phyloP scores from a whole-genome alignment of 2,329 filamentous ascomycete genomes.

The Nemania serpens region DNA sequence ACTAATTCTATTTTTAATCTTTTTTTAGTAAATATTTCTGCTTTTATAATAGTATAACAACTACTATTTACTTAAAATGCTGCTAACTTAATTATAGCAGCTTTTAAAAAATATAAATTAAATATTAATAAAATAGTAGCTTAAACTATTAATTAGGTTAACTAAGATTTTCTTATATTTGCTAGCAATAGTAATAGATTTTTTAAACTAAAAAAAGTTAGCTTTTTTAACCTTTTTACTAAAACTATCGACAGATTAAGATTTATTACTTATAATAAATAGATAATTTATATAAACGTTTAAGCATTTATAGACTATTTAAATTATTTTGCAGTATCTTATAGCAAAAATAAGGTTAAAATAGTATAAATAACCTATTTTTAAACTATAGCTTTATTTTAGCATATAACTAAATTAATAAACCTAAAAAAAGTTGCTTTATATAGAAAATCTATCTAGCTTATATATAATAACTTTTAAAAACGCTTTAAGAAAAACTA shows the following conservation, averaged over 20 bases:
- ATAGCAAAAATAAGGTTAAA: not conserved
- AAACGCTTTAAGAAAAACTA: too few species aligned
- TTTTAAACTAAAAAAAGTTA: not conserved
- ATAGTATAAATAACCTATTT: not conserved
- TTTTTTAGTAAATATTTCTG: too few species aligned
- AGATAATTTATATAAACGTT: not conserved
- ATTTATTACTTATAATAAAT: not conserved
- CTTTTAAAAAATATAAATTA: not conserved
- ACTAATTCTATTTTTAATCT: too few species aligned
- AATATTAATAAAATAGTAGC: not conserved
- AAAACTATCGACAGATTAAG: not conserved
- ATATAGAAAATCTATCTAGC: not conserved
- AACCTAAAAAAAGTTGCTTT: not conserved
- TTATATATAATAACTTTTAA: not conserved
- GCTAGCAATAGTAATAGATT: too few species aligned
- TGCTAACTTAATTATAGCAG: not conserved
- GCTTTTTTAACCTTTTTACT: not conserved
- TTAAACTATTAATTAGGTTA: not conserved
- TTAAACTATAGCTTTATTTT: not conserved
- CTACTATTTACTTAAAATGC: not conserved
- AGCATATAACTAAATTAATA: not conserved
- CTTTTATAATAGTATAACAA: not conserved
- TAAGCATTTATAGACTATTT: not conserved
- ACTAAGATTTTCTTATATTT: not conserved
- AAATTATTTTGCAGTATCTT: not conserved